These are phyloP conservation scores for Malus domestica DNA, from an alignment of 306 rosid genomes.

Conservation along the genomic window ASM211411v1 NC_041792.1:6753501-6754000, in stretches of 20 bases:
- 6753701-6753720: not conserved
- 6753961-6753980: constrained; percentile 68
- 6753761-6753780: constrained; percentile 92
- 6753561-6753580: constrained; percentile 84
- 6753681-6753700: not conserved
- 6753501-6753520: constrained; percentile 87
- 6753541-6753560: constrained; percentile 57
- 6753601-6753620: constrained; percentile 64
- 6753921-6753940: not conserved
- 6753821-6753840: constrained; percentile 70
- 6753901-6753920: not conserved
- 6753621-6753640: constrained; percentile 86
- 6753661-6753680: not conserved
- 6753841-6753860: not conserved
- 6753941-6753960: constrained; percentile 75
- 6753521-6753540: constrained; percentile 61
- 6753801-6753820: constrained; percentile 76
- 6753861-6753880: not conserved
- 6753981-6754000: constrained; percentile 58
- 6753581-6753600: constrained; percentile 70
- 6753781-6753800: constrained; percentile 77
- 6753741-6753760: constrained; percentile 8
- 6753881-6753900: not conserved
- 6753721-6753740: not conserved
- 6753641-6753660: constrained; percentile 38